Evolutionary conservation across 176 grass and related monocot species (phyloP).

Genomic region (Oryza brachyantha): DNA sequence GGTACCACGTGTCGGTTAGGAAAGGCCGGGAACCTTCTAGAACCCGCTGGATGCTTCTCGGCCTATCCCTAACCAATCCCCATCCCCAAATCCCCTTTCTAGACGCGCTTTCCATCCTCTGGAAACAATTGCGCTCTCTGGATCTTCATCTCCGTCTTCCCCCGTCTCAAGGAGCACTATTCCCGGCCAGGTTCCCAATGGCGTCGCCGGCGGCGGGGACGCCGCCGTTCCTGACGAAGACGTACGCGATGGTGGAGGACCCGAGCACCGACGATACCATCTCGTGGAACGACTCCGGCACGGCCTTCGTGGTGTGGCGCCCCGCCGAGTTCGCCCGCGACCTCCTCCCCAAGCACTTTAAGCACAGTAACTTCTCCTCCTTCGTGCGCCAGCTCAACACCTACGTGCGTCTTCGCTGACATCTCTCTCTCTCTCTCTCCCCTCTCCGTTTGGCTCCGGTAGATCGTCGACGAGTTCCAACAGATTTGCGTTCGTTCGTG

Average conservation of each 20-base stretch:
- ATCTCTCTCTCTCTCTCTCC: too few relatives aligned
- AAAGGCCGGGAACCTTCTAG: constrained; percentile 45
- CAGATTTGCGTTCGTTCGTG: not conserved
- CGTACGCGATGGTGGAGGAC: constrained; percentile 66
- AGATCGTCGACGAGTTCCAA: constrained; percentile 30
- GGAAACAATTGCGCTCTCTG: constrained; percentile 18
- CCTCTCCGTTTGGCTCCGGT: not conserved
- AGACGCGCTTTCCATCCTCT: not conserved
- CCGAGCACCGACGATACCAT: constrained; percentile 47
- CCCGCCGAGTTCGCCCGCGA: constrained; percentile 65
- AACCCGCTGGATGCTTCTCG: constrained; percentile 56
- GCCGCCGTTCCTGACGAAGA: constrained; percentile 75
- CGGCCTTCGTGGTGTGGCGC: constrained; percentile 60
- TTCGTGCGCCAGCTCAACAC: constrained; percentile 93
- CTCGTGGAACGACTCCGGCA: constrained; percentile 69
- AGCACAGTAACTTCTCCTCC: constrained; percentile 94
- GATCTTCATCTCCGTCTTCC: not conserved
- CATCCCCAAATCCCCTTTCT: constrained; percentile 19
- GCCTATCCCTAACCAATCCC: constrained; percentile 14
- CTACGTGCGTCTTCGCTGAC: constrained; percentile 41
- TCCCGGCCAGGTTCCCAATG: constrained; percentile 12
- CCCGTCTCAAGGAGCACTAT: not conserved
- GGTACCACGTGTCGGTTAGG: constrained; percentile 11
- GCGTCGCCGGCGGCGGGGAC: constrained; percentile 41
- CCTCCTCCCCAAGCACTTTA: constrained; percentile 74